Evolutionary conservation across 169 alveolate species (phyloP), one percentile per base, ranked within the genome.

Genomic region (Eimeria falciformis): DNA sequence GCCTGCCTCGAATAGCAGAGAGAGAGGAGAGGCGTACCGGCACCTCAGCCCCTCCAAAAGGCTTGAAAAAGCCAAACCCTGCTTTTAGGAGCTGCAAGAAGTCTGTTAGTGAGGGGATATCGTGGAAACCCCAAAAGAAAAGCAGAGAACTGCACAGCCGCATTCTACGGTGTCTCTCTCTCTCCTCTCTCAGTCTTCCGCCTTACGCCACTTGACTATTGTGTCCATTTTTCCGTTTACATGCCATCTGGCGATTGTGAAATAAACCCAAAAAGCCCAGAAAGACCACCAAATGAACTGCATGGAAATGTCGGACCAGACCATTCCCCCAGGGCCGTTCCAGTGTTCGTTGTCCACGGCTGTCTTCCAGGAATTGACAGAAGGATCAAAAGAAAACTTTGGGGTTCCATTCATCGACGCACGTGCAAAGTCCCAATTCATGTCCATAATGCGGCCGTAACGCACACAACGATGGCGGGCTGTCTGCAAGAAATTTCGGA

Each of bases 151-250:
- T 33, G 40, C 40, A 33, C 40, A 33, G 40, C 40, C 40, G 40
- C 40, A 33, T 33, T 33, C 40, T 33, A 33, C 40, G 40, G 40
- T 33, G 12, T 62, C 25, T 62, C 18, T 62, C 27, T 18, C 9
- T 62, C 27, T 6, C 14, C 27, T n/a, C 25, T 17, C 25, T 33
- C n/a, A 45, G 0, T 75, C 37, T 27, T 75, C 84, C 47, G 33
- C 21, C 46, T 50, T 43, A n/a, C 53, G 37, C 92, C 92, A 86
- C 62, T 86, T 86, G 65, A 7, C 18, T 46, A 68, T 69, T 1
- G 92, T 69, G 55, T 86, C 92, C 43, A 86, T 68, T 55, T 71
- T 68, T 23, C 92, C 92, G 77, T 86, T 86, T 25, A 86, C 92
- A 62, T 85, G 65, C 92, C 92, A 85, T 25, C 92, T 50, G 55